These are phyloP conservation scores for Fraxinus quadrangulata DNA, from an alignment of 257 asterid species.

Conservation along the genomic window DNA sequence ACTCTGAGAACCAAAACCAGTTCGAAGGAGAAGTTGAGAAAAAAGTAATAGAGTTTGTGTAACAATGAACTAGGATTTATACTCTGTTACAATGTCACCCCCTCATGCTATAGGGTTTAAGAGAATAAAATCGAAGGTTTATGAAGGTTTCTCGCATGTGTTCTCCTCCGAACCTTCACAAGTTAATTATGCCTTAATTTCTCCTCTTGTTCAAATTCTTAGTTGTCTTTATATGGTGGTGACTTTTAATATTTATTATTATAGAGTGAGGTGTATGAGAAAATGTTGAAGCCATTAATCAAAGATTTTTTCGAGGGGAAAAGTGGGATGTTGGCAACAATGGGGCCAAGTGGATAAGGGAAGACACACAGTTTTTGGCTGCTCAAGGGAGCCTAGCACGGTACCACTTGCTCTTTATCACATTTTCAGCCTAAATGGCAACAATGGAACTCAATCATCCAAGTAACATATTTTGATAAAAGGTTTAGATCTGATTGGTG, in stretches of 20 bases:
- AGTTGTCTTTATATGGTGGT: neutral
- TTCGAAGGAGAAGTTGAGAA: conserved; percentile 36
- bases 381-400: conserved; percentile 82
- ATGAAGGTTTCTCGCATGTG: conserved; percentile 78
- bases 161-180: conserved; percentile 71
- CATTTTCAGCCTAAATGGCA: conserved; percentile 51
- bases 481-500: no score
- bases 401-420: conserved; percentile 70
- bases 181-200: conserved; percentile 37
- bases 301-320: conserved; percentile 72
- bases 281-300: conserved; percentile 68
- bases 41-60: conserved; percentile 48
- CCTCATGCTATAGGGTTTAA: conserved; percentile 58
- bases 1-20: conserved; percentile 37
- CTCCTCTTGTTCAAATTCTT: neutral
- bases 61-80: conserved; percentile 56
- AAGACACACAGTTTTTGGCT: conserved; percentile 92
- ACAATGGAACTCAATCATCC: conserved; percentile 29
- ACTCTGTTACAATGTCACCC: conserved; percentile 65
- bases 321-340: conserved; percentile 87
- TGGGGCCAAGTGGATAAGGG: conserved; percentile 98
- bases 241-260: conserved; percentile 2
- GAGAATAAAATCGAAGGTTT: conserved; percentile 74
- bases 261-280: conserved; percentile 71
- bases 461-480: conserved; percentile 33